These are phyloP conservation scores for Macrophomina pseudophaseolina DNA, from an alignment of 2,329 filamentous ascomycete species.

Conservation along the genomic window DNA sequence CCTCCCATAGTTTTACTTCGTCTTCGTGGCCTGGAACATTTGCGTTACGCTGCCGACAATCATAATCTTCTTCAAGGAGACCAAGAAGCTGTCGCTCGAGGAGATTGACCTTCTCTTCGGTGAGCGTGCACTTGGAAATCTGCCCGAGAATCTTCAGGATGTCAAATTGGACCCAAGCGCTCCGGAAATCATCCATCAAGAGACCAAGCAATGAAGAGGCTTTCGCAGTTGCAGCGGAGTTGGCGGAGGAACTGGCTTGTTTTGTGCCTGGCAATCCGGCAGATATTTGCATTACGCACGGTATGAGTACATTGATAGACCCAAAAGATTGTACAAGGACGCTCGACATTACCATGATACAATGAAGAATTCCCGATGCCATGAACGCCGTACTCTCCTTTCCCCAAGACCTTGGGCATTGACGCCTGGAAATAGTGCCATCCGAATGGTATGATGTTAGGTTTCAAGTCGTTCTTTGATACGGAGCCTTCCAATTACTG, in stretches of 20 bases:
- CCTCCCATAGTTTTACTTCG: slow-evolving; percentile 55
- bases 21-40: slow-evolving; percentile 60
- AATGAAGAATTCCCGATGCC: background rate
- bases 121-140: slow-evolving; percentile 54
- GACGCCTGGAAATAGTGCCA: too few species aligned
- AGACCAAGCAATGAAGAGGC: background rate
- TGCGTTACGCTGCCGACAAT: slow-evolving; percentile 53
- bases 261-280: background rate
- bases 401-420: too few species aligned
- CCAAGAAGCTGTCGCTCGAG: slow-evolving; percentile 59
- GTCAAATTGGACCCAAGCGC: slow-evolving; percentile 15
- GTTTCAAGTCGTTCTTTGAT: background rate
- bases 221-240: background rate
- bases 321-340: background rate
- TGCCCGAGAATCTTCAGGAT: slow-evolving; percentile 51
- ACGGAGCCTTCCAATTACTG: background rate
- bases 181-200: slow-evolving; percentile 4
- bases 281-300: background rate
- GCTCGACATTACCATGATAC: background rate
- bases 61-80: slow-evolving; percentile 60
- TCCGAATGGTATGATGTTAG: background rate
- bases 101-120: slow-evolving; percentile 65
- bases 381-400: too few species aligned
- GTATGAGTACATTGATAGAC: slow-evolving; percentile 2
- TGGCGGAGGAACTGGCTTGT: background rate